phyloP scores from a whole-genome alignment of 2,329 filamentous ascomycete genomes.

The Colletotrichum tanaceti region DNA sequence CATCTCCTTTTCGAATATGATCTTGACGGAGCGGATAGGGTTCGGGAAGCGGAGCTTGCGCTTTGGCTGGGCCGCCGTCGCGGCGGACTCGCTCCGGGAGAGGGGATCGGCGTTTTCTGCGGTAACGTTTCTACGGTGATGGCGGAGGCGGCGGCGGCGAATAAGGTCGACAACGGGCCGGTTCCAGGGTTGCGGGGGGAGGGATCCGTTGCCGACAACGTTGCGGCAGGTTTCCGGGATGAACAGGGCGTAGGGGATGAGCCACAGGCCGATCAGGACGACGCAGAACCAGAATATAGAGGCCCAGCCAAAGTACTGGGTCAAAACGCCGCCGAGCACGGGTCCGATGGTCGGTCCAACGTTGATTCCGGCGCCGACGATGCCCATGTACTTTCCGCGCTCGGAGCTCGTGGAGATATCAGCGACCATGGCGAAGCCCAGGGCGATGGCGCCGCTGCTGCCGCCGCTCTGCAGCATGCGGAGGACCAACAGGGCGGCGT shows the following conservation, averaged over 20 bases:
- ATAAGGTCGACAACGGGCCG: conserved; percentile 65
- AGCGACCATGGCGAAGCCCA: conserved; percentile 77
- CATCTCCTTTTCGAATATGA: conserved; percentile 69
- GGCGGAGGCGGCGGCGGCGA: conserved; percentile 48
- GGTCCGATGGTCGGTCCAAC: conserved; percentile 68
- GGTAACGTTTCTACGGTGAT: too few relatives aligned
- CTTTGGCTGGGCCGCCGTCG: conserved; percentile 47
- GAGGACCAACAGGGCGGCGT: conserved; percentile 68
- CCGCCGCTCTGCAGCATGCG: conserved; percentile 73
- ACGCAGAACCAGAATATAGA: conserved; percentile 77
- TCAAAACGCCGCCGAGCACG: conserved; percentile 72
- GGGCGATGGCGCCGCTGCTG: conserved; percentile 75
- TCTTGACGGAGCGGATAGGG: conserved; percentile 64
- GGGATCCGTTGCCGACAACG: conserved; percentile 72
- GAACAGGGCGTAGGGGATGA: conserved; percentile 65
- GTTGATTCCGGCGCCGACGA: conserved; percentile 69
- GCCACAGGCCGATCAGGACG: conserved; percentile 62
- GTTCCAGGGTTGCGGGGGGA: conserved; percentile 69
- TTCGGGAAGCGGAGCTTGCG: conserved; percentile 66
- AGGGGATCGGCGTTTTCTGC: conserved; percentile 37
- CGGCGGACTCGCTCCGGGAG: conserved; percentile 46
- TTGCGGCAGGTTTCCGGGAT: conserved; percentile 70
- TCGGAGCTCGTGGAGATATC: conserved; percentile 77
- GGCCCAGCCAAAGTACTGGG: conserved; percentile 74
- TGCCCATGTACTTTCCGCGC: conserved; percentile 78